Base-by-base conservation (phyloP, 1,284 basidiomycete species). In the Mycena sp. region DNA sequence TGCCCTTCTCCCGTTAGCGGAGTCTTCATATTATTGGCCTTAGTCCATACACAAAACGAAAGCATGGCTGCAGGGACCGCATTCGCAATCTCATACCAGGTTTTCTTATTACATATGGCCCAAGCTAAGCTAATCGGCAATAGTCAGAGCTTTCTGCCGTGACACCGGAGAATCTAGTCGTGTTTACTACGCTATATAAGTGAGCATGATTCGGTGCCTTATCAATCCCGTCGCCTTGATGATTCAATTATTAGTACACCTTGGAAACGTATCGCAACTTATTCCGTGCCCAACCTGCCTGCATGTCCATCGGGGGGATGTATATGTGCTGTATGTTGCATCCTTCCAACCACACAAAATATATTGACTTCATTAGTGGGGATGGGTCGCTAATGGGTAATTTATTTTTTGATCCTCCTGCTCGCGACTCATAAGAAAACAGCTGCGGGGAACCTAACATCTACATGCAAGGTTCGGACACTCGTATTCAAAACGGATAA, bases 251-350 rank as follows among this genome's bases (percentile, higher is more conserved):
- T 35, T n/a, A 83, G 81, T 63, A 83, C 83, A 2, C 83, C 83
- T 6, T 84, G 80, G 80, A 80, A 79, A 64, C 78, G 82, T 23
- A 35, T 81, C 2, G 72, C 79, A 4, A 73, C 72, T 1, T 85
- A 83, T 65, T 70, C 79, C 19, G 82, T 85, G 25, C 83, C 83
- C 9, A 76, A 72, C 11, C 70, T 84, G 62, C 83, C 83, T 30
- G 74, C 80, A 16, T 84, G 83, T 67, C 82, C 83, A 43, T 60
- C 72, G 14, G 81, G 67, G 12, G 83, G 83, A 4, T 85, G 83
- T 58, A 82, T 77, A 26, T 84, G 82, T 72, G 79, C 80, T 65
- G 82, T 83, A 66, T 71, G 81, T 76, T 2, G 14, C 26, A 28
- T 26, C 61, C 17, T 25, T 44, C 14, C 25, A 29, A n/a, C 26